Conservation (phyloP, 225 moss, liverwort and hornwort genomes). For the Lunularia cruciata region DNA sequence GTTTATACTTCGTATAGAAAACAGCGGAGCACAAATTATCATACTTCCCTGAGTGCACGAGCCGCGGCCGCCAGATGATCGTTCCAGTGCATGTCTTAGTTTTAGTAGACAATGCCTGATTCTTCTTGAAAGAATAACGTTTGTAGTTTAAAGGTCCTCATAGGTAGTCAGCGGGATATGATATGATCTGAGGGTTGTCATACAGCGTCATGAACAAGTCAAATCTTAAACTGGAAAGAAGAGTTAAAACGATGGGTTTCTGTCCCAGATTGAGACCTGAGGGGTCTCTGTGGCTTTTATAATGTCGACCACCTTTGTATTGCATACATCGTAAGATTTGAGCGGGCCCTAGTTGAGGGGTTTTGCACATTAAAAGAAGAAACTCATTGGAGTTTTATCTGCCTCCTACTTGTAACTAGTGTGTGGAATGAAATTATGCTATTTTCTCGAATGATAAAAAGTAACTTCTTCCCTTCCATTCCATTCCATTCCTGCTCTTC, state of each 20-base stretch:
- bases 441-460: background rate
- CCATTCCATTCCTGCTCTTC: background rate
- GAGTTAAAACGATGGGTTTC: no score
- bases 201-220: background rate
- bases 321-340: no score
- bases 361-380: no score
- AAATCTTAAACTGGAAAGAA: no score
- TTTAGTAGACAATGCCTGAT: background rate
- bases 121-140: background rate
- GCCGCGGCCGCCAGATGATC: constrained; percentile 69
- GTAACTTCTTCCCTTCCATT: background rate
- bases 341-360: no score
- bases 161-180: no score
- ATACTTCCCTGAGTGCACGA: constrained; percentile 91
- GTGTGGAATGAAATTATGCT: no score
- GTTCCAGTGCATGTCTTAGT: background rate
- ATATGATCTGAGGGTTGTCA: background rate
- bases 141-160: no score
- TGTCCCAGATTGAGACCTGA: no score
- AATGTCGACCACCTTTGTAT: no score
- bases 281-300: no score
- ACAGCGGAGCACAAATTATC: constrained; percentile 94
- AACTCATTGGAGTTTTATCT: background rate
- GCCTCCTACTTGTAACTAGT: no score
- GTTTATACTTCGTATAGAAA: constrained; percentile 98